Percentiles rank a stretch among this genome's conserved stretches.
These are phyloP conservation scores for Hypericum perforatum DNA, from an alignment of 345 rosid genomes.

Conservation along the genomic window DNA sequence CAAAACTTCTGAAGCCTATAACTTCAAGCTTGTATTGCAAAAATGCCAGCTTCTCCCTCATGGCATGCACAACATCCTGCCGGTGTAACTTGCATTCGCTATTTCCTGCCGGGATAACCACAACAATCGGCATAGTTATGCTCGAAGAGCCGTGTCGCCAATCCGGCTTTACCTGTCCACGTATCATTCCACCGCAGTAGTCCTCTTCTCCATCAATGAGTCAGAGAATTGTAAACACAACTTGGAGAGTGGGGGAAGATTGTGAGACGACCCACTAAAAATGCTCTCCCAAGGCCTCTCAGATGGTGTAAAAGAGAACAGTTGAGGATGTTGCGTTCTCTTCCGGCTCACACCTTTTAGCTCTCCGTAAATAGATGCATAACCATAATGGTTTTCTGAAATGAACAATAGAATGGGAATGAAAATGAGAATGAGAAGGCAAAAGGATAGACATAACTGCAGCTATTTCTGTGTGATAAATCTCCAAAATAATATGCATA, in stretches of 20 bases:
- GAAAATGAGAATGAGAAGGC: not conserved
- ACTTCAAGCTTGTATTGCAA: too few relatives aligned
- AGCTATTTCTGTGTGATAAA: too few relatives aligned
- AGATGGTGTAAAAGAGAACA: slow-evolving; percentile 34
- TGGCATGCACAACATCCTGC: too few relatives aligned
- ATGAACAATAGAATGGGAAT: not conserved
- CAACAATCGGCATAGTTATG: too few relatives aligned
- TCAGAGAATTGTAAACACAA: slow-evolving; percentile 63
- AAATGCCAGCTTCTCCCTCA: too few relatives aligned
- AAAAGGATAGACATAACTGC: not conserved
- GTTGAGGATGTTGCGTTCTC: slow-evolving; percentile 21
- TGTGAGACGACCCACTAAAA: slow-evolving; percentile 71
- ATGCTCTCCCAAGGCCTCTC: slow-evolving; percentile 84
- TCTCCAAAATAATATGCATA: too few relatives aligned
- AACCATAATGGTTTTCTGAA: slow-evolving; percentile 42
- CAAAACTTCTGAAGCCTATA: too few relatives aligned
- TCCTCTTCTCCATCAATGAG: slow-evolving; percentile 67
- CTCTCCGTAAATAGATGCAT: slow-evolving; percentile 67
- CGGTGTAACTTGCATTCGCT: too few relatives aligned
- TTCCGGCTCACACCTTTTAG: slow-evolving; percentile 39
- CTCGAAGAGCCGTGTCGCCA: too few relatives aligned
- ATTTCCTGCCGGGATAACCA: too few relatives aligned
- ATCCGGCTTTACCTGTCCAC: too few relatives aligned
- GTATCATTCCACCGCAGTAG: slow-evolving; percentile 34
- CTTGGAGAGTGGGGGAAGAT: slow-evolving; percentile 71